These are phyloP conservation scores for Fusarium buharicum DNA, from an alignment of 2,329 filamentous ascomycete species.

Conservation along the genomic window DNA sequence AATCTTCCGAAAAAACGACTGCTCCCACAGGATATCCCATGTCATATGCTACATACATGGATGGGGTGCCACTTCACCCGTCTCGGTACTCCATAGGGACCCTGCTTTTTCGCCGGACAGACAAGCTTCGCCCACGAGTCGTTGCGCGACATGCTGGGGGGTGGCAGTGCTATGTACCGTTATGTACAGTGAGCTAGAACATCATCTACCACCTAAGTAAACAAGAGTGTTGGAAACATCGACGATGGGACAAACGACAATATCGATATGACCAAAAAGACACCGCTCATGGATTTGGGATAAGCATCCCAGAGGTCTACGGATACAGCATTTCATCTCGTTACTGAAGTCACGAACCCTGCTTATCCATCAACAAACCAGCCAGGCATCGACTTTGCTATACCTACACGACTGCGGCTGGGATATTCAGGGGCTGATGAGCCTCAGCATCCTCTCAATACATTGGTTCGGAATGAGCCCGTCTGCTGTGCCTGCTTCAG, in stretches of 20 bases:
- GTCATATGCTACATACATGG: conserved; percentile 23
- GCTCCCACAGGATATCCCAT: conserved; percentile 28
- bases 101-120: conserved; percentile 23
- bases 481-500: neutral
- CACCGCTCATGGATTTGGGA: too few species aligned
- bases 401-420: conserved; percentile 7
- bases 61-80: conserved; percentile 12
- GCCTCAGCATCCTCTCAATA: conserved; percentile 19
- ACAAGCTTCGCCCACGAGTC: conserved; percentile 22
- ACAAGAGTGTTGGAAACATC: conserved; percentile 5
- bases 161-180: conserved; percentile 7
- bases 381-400: too few species aligned
- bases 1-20: conserved; percentile 42
- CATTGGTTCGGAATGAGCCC: conserved; percentile 23
- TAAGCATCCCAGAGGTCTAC: too few species aligned
- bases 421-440: conserved; percentile 28
- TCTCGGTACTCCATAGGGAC: conserved; percentile 34
- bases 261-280: too few species aligned
- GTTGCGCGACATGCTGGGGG: conserved; percentile 15
- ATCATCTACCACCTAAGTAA: neutral
- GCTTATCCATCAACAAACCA: too few species aligned
- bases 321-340: too few species aligned
- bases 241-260: neutral
- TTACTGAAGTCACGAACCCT: too few species aligned
- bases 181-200: too few species aligned